Evolutionary conservation across 305 asterid species (phyloP).

Genomic region (Fraxinus sp.): DNA sequence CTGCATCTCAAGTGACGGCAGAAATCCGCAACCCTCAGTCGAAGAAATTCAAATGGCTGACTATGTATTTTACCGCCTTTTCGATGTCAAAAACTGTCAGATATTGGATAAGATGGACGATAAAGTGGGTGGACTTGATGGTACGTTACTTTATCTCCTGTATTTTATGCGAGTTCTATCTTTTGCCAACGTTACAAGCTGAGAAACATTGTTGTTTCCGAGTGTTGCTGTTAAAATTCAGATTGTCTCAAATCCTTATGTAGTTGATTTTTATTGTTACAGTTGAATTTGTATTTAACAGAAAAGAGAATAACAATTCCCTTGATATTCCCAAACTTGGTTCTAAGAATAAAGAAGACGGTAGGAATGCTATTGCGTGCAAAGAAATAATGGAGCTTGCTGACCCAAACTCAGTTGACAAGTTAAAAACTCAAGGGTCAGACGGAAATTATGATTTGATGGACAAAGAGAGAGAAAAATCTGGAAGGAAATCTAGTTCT

Average conservation of each 20-base stretch:
- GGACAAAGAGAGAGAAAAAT: slow-evolving; percentile 27
- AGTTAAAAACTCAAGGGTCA: slow-evolving; percentile 26
- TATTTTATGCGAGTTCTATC: slow-evolving; percentile 17
- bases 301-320: slow-evolving; percentile 33
- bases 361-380: slow-evolving; percentile 24
- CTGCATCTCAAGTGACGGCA: slow-evolving; percentile 65
- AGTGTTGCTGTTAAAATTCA: slow-evolving; percentile 16
- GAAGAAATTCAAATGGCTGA: slow-evolving; percentile 67
- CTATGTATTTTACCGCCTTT: slow-evolving; percentile 65
- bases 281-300: slow-evolving; percentile 73
- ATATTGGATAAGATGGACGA: slow-evolving; percentile 57
- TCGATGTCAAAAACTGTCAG: slow-evolving; percentile 61
- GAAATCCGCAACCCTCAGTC: slow-evolving; percentile 76
- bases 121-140: slow-evolving; percentile 73
- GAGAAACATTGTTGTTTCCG: background rate
- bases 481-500: slow-evolving; percentile 24
- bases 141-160: slow-evolving; percentile 37
- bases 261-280: slow-evolving; percentile 41
- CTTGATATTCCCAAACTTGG: slow-evolving; percentile 31
- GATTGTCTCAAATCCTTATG: slow-evolving; percentile 32
- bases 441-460: slow-evolving; percentile 20
- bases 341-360: slow-evolving; percentile 29
- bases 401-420: slow-evolving; percentile 29
- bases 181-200: slow-evolving; percentile 2
- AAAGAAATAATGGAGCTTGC: slow-evolving; percentile 29